These are phyloP conservation scores for Tuber calosporum DNA, from an alignment of 495 filamentous ascomycete species.

Conservation along the genomic window DNA sequence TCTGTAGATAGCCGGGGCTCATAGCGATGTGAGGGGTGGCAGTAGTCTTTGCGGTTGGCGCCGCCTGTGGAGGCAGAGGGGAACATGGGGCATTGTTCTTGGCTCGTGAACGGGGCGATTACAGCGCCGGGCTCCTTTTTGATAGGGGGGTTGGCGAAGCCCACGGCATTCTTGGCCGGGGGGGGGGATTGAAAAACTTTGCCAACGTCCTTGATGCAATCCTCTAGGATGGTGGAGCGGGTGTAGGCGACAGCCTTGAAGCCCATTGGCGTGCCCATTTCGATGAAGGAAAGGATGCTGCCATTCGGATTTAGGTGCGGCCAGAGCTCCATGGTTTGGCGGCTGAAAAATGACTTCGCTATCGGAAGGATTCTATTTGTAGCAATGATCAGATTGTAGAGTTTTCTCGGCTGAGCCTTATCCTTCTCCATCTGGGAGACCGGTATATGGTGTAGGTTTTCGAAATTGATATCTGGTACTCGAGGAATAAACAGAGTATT, in stretches of 20 bases:
- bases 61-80: slow-evolving; percentile 56
- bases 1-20: slow-evolving; percentile 71
- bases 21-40: slow-evolving; percentile 77
- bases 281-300: slow-evolving; percentile 74
- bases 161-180: too few species aligned
- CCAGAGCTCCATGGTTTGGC: slow-evolving; percentile 72
- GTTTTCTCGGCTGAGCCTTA: slow-evolving; percentile 55
- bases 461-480: background rate
- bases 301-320: slow-evolving; percentile 70
- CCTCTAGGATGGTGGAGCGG: too few species aligned
- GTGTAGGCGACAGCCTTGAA: slow-evolving; percentile 84
- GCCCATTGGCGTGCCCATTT: slow-evolving; percentile 81
- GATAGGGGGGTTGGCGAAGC: too few species aligned
- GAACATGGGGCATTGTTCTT: slow-evolving; percentile 82
- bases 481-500: slow-evolving; percentile 92
- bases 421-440: slow-evolving; percentile 44
- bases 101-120: slow-evolving; percentile 88
- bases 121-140: slow-evolving; percentile 83
- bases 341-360: slow-evolving; percentile 64
- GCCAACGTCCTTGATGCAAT: too few species aligned
- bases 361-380: slow-evolving; percentile 68
- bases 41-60: too few species aligned
- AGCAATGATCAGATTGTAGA: slow-evolving; percentile 79
- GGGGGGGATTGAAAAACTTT: too few species aligned
- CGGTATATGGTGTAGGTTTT: slow-evolving; percentile 55